Conservation (phyloP, 2,329 filamentous ascomycete species). For the Fusarium newnesense region DNA sequence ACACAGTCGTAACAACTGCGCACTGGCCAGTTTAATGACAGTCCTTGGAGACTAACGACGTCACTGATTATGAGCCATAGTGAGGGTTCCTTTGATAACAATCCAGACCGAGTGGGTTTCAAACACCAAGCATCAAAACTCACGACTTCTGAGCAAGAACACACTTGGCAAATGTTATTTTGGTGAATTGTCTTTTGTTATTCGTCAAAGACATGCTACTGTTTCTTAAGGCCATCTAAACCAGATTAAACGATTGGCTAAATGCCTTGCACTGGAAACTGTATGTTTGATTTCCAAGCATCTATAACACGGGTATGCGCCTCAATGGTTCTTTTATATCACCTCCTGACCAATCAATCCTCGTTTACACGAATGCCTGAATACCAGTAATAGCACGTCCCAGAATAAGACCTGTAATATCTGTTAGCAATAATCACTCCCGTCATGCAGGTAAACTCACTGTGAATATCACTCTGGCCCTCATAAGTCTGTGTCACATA, state of each 20-base stretch:
- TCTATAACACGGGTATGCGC: slow-evolving; percentile 22
- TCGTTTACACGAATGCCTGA: slow-evolving; percentile 76
- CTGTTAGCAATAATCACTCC: slow-evolving; percentile 35
- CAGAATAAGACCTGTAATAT: slow-evolving; percentile 70
- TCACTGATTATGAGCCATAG: slow-evolving; percentile 11
- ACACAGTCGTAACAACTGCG: neutral
- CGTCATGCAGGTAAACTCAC: slow-evolving; percentile 64
- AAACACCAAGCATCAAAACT: neutral
- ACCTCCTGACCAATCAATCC: slow-evolving; percentile 19
- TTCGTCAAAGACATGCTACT: neutral
- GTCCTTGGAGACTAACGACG: slow-evolving; percentile 1
- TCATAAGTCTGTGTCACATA: slow-evolving; percentile 99
- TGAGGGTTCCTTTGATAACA: neutral
- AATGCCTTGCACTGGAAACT: neutral
- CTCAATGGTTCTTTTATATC: slow-evolving; percentile 16
- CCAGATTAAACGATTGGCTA: neutral
- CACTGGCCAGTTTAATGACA: slow-evolving; percentile 2
- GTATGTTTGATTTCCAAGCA: slow-evolving; percentile 35
- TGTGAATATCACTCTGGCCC: slow-evolving; percentile 97
- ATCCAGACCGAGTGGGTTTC: slow-evolving; percentile 2
- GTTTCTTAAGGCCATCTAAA: neutral
- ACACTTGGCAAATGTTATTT: neutral
- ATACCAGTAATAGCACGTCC: slow-evolving; percentile 77
- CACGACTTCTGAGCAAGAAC: neutral
- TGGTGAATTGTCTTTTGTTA: neutral